Evolutionary conservation across 805 yeast species (phyloP).

Genomic region (Sungouiella thailandica): DNA sequence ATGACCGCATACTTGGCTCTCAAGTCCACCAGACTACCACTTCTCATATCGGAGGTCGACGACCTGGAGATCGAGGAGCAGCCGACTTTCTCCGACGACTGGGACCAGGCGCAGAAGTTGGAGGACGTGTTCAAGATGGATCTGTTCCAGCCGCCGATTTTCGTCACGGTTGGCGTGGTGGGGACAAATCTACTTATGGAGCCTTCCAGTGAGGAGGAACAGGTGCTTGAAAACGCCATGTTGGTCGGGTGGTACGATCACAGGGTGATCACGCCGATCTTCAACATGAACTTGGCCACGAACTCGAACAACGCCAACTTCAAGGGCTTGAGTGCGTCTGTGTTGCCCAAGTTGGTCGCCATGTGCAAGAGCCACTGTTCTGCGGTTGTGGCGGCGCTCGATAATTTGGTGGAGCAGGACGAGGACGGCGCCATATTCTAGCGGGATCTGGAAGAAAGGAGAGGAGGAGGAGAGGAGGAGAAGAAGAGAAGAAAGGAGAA

Average conservation of each 20-base stretch:
- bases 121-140: conserved; percentile 28
- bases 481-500: too few species aligned
- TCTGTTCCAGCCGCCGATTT: conserved; percentile 62
- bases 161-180: conserved; percentile 71
- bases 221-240: conserved; percentile 80
- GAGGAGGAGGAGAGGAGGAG: too few species aligned
- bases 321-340: conserved; percentile 49
- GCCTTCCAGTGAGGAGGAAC: conserved; percentile 86
- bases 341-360: conserved; percentile 50
- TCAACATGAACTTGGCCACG: conserved; percentile 58
- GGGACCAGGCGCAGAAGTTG: conserved; percentile 53
- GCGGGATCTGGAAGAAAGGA: too few species aligned
- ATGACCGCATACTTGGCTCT: conserved; percentile 79
- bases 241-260: conserved; percentile 67
- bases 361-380: conserved; percentile 59
- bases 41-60: conserved; percentile 61
- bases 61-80: conserved; percentile 72
- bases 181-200: conserved; percentile 70
- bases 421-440: conserved; percentile 21
- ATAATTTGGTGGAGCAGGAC: conserved; percentile 39
- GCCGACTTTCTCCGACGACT: conserved; percentile 89
- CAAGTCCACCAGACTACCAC: conserved; percentile 71
- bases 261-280: conserved; percentile 67
- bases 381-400: conserved; percentile 55
- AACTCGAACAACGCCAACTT: conserved; percentile 40